A percentile compares a stretch with the other conserved stretches of the same genome.
These are phyloP conservation scores for Sparassis latifolia DNA, from an alignment of 1,284 basidiomycete species.

Conservation along the genomic window DNA sequence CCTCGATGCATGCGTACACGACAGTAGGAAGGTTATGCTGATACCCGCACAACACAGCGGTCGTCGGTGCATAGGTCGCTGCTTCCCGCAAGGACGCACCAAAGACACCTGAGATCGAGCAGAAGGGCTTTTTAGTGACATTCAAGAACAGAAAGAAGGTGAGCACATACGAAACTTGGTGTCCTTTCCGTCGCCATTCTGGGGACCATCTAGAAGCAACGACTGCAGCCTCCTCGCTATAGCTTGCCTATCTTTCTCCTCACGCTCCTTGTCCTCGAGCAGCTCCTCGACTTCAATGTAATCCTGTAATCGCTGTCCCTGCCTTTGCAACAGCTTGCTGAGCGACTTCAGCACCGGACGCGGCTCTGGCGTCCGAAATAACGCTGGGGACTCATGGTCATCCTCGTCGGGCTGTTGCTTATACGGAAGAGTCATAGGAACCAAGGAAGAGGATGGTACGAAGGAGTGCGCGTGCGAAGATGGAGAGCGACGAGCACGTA, in stretches of 20 bases:
- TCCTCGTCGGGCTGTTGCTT: constrained; percentile 8
- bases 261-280: constrained; percentile 27
- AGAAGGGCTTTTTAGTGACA: background rate
- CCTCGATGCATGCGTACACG: constrained; percentile 50
- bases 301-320: constrained; percentile 18
- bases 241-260: background rate
- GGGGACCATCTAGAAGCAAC: no score
- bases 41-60: constrained; percentile 42
- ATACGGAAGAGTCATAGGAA: background rate
- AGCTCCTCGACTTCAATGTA: constrained; percentile 32
- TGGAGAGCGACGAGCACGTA: background rate
- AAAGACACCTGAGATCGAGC: constrained; percentile 34
- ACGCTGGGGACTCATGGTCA: constrained; percentile 12
- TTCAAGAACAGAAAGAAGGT: no score
- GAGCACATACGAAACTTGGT: no score
- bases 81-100: constrained; percentile 41
- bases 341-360: constrained; percentile 16
- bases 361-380: constrained; percentile 17
- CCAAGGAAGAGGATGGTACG: constrained; percentile 6
- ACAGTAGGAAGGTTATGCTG: constrained; percentile 49
- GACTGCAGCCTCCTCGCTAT: background rate
- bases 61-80: constrained; percentile 38
- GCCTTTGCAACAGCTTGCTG: constrained; percentile 13
- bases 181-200: background rate
- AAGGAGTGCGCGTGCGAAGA: constrained; percentile 5